A percentile compares a stretch with the other conserved stretches of the same genome.
phyloP scores from a whole-genome alignment of 805 yeast species.

The Candida ovalis region DNA sequence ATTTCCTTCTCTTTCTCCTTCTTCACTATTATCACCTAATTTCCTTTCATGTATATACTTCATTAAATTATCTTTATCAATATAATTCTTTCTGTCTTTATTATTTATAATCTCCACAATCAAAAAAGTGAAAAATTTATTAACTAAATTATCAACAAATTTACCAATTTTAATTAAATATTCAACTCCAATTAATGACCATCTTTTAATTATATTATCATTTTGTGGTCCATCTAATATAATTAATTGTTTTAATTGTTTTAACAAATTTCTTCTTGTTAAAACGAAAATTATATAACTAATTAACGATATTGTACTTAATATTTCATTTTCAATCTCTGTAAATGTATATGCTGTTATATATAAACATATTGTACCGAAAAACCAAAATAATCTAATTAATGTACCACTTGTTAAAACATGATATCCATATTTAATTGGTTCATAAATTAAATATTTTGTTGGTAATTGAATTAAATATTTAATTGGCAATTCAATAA shows the following conservation, averaged over 20 bases:
- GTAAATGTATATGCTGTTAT: constrained; percentile 4
- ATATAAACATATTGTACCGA: neutral
- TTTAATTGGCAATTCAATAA: neutral
- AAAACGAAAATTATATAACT: neutral
- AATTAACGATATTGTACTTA: neutral
- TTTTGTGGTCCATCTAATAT: neutral
- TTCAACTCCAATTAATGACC: neutral
- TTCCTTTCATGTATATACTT: no score
- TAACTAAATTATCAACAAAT: neutral
- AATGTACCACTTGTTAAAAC: constrained; percentile 13
- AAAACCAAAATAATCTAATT: constrained; percentile 8
- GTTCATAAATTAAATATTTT: neutral
- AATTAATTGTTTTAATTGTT: neutral
- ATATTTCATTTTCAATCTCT: neutral
- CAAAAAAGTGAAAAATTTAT: neutral
- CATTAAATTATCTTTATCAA: neutral
- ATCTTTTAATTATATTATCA: neutral
- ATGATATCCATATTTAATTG: neutral
- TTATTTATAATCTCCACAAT: neutral
- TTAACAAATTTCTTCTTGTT: neutral
- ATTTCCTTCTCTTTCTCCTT: neutral
- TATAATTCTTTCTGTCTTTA: neutral
- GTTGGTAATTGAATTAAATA: neutral
- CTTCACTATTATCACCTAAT: no score
- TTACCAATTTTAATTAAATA: neutral